phyloP scores from a whole-genome alignment of 1,284 basidiomycete genomes.

The Flammula alnicola region DNA sequence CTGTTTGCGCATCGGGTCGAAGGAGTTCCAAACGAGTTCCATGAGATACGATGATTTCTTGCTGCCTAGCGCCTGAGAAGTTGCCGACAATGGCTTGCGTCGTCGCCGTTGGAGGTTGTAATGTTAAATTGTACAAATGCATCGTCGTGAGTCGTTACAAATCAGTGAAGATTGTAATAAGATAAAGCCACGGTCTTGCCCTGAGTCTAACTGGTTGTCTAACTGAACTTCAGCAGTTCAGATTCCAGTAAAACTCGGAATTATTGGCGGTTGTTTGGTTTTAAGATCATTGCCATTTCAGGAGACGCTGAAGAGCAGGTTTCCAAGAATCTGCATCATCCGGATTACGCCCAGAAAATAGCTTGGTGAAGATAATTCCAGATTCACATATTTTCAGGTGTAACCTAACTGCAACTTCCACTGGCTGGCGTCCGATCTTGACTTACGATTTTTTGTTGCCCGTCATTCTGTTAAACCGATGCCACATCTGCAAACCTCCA shows the following conservation, averaged over 20 bases:
- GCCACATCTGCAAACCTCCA: no score
- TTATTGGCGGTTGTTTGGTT: neutral
- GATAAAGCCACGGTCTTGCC: no score
- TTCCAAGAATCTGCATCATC: no score
- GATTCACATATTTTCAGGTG: no score
- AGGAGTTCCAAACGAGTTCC: constrained; percentile 90
- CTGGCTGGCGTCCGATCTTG: no score
- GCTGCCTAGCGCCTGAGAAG: constrained; percentile 89
- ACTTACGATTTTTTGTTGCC: no score
- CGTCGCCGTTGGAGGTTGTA: constrained; percentile 85
- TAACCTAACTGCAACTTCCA: no score
- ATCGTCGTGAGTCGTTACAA: constrained; percentile 41
- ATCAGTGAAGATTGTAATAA: constrained; percentile 17
- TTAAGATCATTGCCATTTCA: neutral
- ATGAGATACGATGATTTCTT: constrained; percentile 90
- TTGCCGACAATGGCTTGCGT: constrained; percentile 90
- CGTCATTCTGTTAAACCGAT: no score
- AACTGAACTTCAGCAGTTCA: neutral
- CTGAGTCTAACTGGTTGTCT: neutral
- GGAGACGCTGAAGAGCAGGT: no score
- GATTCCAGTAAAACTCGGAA: neutral
- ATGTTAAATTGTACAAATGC: constrained; percentile 93
- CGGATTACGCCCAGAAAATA: no score
- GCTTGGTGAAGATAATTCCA: no score
- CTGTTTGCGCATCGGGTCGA: constrained; percentile 85